A percentile compares a stretch with the other conserved stretches of the same genome.
Evolutionary conservation across 495 filamentous ascomycete species (phyloP).

Genomic region (Aspergillus olivimuriae): DNA sequence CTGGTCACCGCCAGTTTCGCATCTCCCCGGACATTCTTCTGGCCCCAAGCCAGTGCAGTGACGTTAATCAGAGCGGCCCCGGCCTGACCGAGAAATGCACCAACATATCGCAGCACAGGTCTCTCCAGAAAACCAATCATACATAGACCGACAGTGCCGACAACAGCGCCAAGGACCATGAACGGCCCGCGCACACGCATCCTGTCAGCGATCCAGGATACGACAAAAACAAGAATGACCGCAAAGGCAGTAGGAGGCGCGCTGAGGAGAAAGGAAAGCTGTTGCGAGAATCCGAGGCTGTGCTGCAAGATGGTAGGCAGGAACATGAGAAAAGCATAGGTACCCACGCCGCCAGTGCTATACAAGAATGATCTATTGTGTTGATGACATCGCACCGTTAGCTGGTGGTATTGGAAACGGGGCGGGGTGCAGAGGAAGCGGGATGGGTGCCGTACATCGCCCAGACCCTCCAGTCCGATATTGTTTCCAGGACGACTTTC

Average conservation of each 20-base stretch:
- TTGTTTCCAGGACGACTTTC: neutral
- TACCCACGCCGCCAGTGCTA: neutral
- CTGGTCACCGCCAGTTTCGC: neutral
- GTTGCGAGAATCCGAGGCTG: neutral
- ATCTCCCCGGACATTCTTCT: constrained; percentile 1
- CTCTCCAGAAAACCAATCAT: neutral
- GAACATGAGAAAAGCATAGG: neutral
- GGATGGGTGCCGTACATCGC: neutral
- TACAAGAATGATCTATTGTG: neutral
- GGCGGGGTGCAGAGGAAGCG: no score
- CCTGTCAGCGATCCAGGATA: neutral
- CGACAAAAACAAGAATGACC: neutral
- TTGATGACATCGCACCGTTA: no score
- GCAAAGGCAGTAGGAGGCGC: neutral
- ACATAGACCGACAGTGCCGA: neutral
- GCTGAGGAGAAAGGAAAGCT: neutral
- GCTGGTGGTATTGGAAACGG: no score
- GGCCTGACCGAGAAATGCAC: neutral
- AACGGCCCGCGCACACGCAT: neutral
- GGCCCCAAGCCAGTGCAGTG: neutral
- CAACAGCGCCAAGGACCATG: neutral
- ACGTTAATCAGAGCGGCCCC: neutral
- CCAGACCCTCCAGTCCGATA: neutral
- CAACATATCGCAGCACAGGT: neutral
- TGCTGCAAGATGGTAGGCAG: neutral